These are phyloP conservation scores for Phytophthora tubulina DNA, from an alignment of 352 stramenopile genomes.

Conservation along the genomic window DNA sequence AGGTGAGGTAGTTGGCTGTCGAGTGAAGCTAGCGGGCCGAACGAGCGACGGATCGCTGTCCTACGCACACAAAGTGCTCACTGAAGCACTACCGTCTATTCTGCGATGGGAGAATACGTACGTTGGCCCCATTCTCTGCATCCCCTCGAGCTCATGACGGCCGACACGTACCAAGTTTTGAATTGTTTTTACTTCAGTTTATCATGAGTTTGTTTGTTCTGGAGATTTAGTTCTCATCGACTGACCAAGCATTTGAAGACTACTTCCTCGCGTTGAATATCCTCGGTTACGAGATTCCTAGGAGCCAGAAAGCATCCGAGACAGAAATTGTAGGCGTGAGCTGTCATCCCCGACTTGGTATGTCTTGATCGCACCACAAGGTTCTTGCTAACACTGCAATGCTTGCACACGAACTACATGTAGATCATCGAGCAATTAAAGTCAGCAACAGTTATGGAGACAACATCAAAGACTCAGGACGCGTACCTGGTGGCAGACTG, in stretches of 20 bases:
- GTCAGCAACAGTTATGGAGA: background rate
- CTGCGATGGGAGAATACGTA: constrained; percentile 54
- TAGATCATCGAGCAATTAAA: background rate
- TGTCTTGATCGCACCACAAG: constrained; percentile 32
- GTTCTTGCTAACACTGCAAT: constrained; percentile 39
- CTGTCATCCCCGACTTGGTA: constrained; percentile 20
- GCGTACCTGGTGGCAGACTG: constrained; percentile 34
- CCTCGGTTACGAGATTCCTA: constrained; percentile 33
- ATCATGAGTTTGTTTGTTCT: background rate
- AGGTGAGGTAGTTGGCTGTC: constrained; percentile 29
- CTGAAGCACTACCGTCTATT: constrained; percentile 49
- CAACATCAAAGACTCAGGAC: background rate
- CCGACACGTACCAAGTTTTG: background rate
- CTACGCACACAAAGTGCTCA: constrained; percentile 50
- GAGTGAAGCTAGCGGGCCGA: constrained; percentile 41
- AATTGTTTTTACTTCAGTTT: background rate
- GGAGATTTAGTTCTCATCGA: background rate
- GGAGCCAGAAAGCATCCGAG: constrained; percentile 48
- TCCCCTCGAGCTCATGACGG: constrained; percentile 11
- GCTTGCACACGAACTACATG: constrained; percentile 35
- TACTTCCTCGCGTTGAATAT: constrained; percentile 51
- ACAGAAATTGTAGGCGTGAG: constrained; percentile 47
- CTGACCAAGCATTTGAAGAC: constrained; percentile 19
- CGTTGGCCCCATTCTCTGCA: constrained; percentile 45
- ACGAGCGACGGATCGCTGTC: constrained; percentile 41